Evolutionary conservation across 1,284 basidiomycete genomes (phyloP), one percentile per base, ranked within the genome.

Genomic region (Fistulina hepatica): DNA sequence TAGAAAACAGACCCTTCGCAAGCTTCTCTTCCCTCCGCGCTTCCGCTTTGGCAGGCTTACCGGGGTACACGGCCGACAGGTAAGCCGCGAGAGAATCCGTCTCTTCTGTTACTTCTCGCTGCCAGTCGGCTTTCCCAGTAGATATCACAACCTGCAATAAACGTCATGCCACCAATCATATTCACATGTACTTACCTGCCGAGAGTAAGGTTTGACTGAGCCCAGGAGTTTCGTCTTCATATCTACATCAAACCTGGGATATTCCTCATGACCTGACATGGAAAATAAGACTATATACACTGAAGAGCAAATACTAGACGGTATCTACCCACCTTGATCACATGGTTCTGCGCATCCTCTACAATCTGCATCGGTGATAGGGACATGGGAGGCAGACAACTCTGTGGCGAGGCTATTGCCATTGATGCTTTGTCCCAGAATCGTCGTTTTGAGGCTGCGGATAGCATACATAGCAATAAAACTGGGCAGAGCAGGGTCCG

Each of bases 91-190:
- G 73, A 6, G 80, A 74, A 43, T 69, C 73, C 25, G 67, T 59
- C 16, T 69, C 77, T 40, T 76, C 70, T 9, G 81, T 79, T 43
- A 93, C 74, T 37, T 89, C 78, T 26, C 67, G 67, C 25, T 74
- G 71, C 91, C 90, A 94, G 59, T 94, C 86, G 20, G 76, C 70
- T 61, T 84, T 81, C 11, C 86, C 89, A 1, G 89, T 93, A 1
- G 88, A 91, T 39, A 95, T 85, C 21, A 93, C 67, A 22, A 90
- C 68, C 79, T 88, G 44, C 21, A 34, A 35, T 28, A 34, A 22
- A 13, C 21, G 28, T 31, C 24, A 27, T 8, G 25, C 19, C 34
- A 19, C 17, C 19, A 6, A 34, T 20, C 23, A 20, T 15, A 3
- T 7, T n/a, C 21, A 21, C 20, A 16, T 8, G 34, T 13, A 54